Base-by-base conservation (phyloP, 257 asterid species). In the Penstemon eatonii region DNA sequence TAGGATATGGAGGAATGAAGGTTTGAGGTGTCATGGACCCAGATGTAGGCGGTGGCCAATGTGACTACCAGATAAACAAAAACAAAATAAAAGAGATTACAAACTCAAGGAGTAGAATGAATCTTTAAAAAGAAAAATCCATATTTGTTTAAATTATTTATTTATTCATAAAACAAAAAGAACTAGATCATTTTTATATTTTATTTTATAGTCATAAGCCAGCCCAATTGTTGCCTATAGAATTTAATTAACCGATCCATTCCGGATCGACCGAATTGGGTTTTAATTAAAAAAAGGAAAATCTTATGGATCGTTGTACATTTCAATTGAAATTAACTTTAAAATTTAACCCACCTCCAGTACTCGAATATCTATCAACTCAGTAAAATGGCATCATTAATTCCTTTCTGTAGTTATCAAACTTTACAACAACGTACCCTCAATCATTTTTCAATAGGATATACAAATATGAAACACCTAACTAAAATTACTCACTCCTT, bases 11-110 rank as follows among this genome's bases (percentile, higher is more conserved):
- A 72, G 83, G 82, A 53, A 67, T 87, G 78, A 70, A 87, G 75
- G 67, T 75, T 73, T 82, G 96, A 57, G 95, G 89, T 56, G 82
- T 69, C 89, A 86, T 80, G 68, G 95, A 68, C 69, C 88, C 95
- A 77, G 87, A 81, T 53, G 83, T 73, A 58, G 92, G 88, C 60
- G 87, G 96, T 40, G 84, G 87, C 84, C 89, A 83, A 73, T 60
- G 82, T 65, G 85, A 71, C 96, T 89, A 77, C 18, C 44, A 76
- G 47, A 64, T 57, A 68, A 64, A 59, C 46, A 65, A 57, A 78
- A 45, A 61, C 47, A 37, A 69, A 45, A 49, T 65, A 72, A 38
- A 25, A 63, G 38, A 46, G 33, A 63, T 45, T 56, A 43, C 8
- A 18, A 3, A 5, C 33, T 25, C 33, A 25, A 25, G 33, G 33